phyloP scores from a whole-genome alignment of 371 early-diverging fungal genomes.

The Polyrhizophydium stewartii region DNA sequence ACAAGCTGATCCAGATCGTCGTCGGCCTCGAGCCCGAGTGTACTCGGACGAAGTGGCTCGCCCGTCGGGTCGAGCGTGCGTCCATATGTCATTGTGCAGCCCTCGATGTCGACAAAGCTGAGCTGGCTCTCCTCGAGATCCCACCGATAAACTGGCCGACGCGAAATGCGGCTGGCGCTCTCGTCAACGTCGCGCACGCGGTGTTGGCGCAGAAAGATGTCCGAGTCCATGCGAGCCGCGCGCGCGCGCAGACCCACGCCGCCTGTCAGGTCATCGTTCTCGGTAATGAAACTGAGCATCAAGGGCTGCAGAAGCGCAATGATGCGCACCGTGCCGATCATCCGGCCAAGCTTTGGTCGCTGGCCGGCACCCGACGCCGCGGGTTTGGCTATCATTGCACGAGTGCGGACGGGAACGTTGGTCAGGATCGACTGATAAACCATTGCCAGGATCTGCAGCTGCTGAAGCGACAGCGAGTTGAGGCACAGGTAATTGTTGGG shows the following conservation, averaged over 20 bases:
- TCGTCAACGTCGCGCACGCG: slow-evolving; percentile 7
- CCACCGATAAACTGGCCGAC: slow-evolving; percentile 12
- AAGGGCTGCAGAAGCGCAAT: slow-evolving; percentile 33
- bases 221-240: slow-evolving; percentile 34
- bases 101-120: slow-evolving; percentile 10
- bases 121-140: slow-evolving; percentile 2
- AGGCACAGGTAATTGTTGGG: slow-evolving; percentile 38
- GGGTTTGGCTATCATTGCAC: slow-evolving; percentile 9
- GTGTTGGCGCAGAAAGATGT: slow-evolving; percentile 31
- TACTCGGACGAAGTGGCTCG: too few species aligned
- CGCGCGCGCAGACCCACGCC: slow-evolving; percentile 40
- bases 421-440: slow-evolving; percentile 45
- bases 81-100: not conserved
- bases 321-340: slow-evolving; percentile 29
- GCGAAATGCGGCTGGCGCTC: not conserved
- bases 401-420: slow-evolving; percentile 40
- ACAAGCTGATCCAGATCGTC: too few species aligned
- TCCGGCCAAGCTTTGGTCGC: slow-evolving; percentile 41
- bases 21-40: too few species aligned
- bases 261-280: slow-evolving; percentile 26
- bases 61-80: too few species aligned
- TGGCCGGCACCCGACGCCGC: not conserved
- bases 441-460: slow-evolving; percentile 24
- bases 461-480: slow-evolving; percentile 24
- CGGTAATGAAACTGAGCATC: slow-evolving; percentile 29